Percentiles rank a stretch among this genome's conserved stretches.
phyloP scores from a whole-genome alignment of 139 green algal genomes.

The Eudorina sp. region DNA sequence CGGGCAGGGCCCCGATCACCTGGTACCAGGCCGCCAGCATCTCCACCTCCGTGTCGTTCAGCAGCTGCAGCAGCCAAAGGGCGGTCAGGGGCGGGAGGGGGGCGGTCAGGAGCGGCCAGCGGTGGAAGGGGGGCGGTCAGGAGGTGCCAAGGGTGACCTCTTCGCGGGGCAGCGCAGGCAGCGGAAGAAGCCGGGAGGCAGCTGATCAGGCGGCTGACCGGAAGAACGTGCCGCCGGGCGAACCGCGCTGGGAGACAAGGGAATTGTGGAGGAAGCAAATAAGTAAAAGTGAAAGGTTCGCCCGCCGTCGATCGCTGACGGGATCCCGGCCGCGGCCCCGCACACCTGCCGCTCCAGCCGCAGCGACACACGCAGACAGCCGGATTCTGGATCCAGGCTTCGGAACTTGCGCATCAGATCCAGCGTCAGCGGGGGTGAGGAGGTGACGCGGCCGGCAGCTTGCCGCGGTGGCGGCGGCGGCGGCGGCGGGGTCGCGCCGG shows the following conservation, averaged over 20 bases:
- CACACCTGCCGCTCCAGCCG: slow-evolving; percentile 58
- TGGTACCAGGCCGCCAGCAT: slow-evolving; percentile 54
- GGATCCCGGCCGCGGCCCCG: not conserved
- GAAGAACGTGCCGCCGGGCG: too few species aligned
- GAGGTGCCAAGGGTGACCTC: not conserved
- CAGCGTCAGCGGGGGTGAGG: slow-evolving; percentile 2
- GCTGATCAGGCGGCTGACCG: too few species aligned
- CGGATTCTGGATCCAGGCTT: not conserved
- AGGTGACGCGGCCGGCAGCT: not conserved
- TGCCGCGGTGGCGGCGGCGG: not conserved
- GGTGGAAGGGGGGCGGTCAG: not conserved
- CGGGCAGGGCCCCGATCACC: too few species aligned
- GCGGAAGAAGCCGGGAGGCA: too few species aligned
- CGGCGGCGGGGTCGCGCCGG: not conserved
- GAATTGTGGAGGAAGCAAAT: too few species aligned
- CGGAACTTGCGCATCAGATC: not conserved
- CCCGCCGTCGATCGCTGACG: not conserved
- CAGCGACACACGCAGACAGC: slow-evolving; percentile 43
- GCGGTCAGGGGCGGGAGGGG: not conserved
- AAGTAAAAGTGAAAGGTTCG: not conserved
- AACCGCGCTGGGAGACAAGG: too few species aligned
- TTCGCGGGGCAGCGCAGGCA: too few species aligned
- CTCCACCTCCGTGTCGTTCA: slow-evolving; percentile 58
- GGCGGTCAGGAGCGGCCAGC: too few species aligned
- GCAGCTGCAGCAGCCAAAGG: not conserved